Evolutionary conservation across 176 grass and related monocot species (phyloP).

Genomic region (Ananas comosus): DNA sequence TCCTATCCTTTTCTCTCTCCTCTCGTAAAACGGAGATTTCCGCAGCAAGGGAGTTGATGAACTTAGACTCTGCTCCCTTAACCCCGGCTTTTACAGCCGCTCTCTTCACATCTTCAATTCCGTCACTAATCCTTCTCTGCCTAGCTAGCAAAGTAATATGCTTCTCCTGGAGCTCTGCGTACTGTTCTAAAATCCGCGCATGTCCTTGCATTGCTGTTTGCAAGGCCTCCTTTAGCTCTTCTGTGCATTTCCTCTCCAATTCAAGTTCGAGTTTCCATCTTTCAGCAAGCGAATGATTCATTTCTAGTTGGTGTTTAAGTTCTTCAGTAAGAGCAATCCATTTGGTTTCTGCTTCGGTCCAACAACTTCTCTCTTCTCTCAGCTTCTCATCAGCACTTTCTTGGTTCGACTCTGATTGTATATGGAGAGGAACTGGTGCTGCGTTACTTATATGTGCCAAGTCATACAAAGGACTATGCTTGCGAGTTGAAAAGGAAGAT

Average conservation of each 20-base stretch:
- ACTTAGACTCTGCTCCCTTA: constrained; percentile 47
- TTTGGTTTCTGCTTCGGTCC: constrained; percentile 59
- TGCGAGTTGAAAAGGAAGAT: constrained; percentile 32
- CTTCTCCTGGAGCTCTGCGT: constrained; percentile 94
- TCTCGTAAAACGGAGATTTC: constrained; percentile 60
- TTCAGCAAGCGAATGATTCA: constrained; percentile 36
- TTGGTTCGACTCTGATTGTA: constrained; percentile 40
- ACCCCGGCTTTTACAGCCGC: constrained; percentile 72
- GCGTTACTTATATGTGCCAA: constrained; percentile 27
- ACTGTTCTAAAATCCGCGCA: constrained; percentile 88
- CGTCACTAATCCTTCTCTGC: constrained; percentile 70
- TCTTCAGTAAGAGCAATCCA: constrained; percentile 81
- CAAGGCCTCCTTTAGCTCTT: constrained; percentile 80
- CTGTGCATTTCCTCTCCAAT: constrained; percentile 70
- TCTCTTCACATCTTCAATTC: constrained; percentile 70
- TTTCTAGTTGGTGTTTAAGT: constrained; percentile 77
- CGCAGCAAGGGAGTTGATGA: constrained; percentile 69
- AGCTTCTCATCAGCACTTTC: constrained; percentile 30
- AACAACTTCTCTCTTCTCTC: constrained; percentile 22
- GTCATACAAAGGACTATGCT: constrained; percentile 23
- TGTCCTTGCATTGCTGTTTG: constrained; percentile 91
- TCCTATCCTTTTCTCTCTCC: constrained; percentile 45
- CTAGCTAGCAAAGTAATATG: constrained; percentile 64
- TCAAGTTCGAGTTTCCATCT: constrained; percentile 57
- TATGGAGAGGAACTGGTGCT: constrained; percentile 16